Percentiles rank a stretch among this genome's conserved stretches.
Evolutionary conservation across 306 rosid species (phyloP).

Genomic region (Acacia acuminata): DNA sequence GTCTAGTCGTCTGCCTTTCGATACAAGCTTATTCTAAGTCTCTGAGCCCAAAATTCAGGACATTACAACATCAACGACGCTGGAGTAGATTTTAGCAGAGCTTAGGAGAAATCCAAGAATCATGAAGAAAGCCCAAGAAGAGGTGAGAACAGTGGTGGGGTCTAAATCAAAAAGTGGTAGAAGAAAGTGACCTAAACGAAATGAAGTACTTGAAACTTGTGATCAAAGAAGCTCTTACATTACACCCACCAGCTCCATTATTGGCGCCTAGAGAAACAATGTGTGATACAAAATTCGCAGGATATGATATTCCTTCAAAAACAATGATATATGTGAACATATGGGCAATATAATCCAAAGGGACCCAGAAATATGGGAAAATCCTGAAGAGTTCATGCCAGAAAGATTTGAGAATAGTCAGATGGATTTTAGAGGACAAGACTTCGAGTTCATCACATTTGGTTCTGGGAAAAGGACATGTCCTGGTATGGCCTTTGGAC

Average conservation of each 20-base stretch:
- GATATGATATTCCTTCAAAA: constrained; percentile 14
- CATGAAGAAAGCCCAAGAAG: constrained; percentile 40
- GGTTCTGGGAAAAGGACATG: constrained; percentile 24
- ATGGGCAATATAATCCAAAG: constrained; percentile 10
- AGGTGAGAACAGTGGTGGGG: constrained; percentile 45
- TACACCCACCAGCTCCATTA: constrained; percentile 42
- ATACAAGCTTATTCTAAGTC: no score
- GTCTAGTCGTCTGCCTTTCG: no score
- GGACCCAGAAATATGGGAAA: background rate
- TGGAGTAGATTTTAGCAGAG: constrained; percentile 8
- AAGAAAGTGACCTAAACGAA: constrained; percentile 27
- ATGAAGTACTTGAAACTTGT: constrained; percentile 48
- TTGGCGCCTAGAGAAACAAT: constrained; percentile 34
- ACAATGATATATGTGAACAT: background rate
- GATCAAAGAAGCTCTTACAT: constrained; percentile 38
- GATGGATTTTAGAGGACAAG: constrained; percentile 38
- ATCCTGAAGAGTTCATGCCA: background rate
- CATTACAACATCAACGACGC: background rate
- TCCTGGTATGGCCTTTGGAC: constrained; percentile 16
- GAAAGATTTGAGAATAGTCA: background rate
- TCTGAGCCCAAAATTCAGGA: no score
- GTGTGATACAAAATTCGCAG: background rate
- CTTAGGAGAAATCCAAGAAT: background rate
- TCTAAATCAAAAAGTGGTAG: constrained; percentile 28
- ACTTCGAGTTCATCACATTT: constrained; percentile 29